Evolutionary conservation across 768 basidiomycete genomes (phyloP).

Genomic region (Suillus fuscotomentosus): DNA sequence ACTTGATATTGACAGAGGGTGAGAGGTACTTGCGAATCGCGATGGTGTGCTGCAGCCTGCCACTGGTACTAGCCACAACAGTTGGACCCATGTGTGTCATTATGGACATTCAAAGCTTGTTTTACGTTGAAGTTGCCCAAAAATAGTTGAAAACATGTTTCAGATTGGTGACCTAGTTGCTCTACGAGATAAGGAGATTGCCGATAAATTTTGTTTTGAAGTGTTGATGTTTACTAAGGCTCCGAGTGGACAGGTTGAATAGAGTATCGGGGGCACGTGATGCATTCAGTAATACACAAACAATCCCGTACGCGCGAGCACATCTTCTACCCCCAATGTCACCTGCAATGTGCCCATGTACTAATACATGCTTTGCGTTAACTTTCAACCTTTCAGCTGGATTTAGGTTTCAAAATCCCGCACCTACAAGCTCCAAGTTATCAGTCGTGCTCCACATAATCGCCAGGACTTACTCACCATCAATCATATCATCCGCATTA

Average conservation of each 20-base stretch:
- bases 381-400: neutral
- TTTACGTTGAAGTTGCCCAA: too few species aligned
- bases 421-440: too few species aligned
- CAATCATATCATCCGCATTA: neutral
- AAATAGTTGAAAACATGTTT: too few species aligned
- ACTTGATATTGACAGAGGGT: neutral
- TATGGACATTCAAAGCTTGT: too few species aligned
- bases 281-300: neutral
- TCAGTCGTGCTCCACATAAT: neutral
- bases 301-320: neutral
- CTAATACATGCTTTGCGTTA: neutral
- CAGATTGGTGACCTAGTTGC: too few species aligned
- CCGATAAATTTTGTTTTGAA: too few species aligned
- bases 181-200: too few species aligned
- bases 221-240: too few species aligned
- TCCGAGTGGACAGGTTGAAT: too few species aligned
- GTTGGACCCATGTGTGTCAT: neutral
- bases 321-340: neutral
- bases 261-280: neutral
- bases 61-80: neutral
- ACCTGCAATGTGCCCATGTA: neutral
- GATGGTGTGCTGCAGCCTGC: too few species aligned
- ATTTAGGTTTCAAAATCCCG: neutral
- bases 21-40: too few species aligned
- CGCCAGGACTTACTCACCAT: neutral